Conservation (phyloP, 257 asterid species). For the Asclepias syriaca region DNA sequence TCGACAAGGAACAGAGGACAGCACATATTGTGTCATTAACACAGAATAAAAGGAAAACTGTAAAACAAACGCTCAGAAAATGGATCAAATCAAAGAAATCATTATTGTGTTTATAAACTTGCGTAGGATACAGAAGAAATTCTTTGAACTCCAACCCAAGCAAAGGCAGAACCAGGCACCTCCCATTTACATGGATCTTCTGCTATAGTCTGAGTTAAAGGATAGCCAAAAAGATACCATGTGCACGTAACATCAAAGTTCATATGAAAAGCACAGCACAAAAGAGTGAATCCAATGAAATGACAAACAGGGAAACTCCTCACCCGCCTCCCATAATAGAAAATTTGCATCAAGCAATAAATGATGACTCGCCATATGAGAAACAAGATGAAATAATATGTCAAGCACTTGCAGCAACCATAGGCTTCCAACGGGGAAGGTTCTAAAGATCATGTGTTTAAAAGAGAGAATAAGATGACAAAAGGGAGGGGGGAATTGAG, state of each 20-base stretch:
- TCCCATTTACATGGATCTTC: slow-evolving; percentile 31
- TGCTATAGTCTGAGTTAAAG: slow-evolving; percentile 35
- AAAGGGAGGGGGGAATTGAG: too few species aligned
- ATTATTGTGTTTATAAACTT: background rate
- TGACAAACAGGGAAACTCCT: background rate
- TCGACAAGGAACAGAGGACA: background rate
- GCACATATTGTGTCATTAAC: background rate
- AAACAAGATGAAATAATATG: background rate
- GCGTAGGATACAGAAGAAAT: slow-evolving; percentile 31
- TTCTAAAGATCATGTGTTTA: background rate
- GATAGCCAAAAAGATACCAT: slow-evolving; percentile 19
- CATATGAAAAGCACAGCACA: background rate
- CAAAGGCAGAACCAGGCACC: slow-evolving; percentile 32
- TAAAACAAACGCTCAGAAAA: background rate
- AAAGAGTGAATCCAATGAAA: background rate
- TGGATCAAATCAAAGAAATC: background rate
- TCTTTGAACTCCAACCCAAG: slow-evolving; percentile 32
- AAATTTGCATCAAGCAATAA: background rate
- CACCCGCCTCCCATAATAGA: background rate
- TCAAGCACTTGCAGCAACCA: background rate
- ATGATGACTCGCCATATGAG: background rate
- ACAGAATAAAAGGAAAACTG: background rate
- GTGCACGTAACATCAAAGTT: slow-evolving; percentile 1
- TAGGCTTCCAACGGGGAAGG: background rate
- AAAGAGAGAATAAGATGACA: too few species aligned